Conservation (phyloP, 306 rosid species). For the Cucurbita moschata region DNA sequence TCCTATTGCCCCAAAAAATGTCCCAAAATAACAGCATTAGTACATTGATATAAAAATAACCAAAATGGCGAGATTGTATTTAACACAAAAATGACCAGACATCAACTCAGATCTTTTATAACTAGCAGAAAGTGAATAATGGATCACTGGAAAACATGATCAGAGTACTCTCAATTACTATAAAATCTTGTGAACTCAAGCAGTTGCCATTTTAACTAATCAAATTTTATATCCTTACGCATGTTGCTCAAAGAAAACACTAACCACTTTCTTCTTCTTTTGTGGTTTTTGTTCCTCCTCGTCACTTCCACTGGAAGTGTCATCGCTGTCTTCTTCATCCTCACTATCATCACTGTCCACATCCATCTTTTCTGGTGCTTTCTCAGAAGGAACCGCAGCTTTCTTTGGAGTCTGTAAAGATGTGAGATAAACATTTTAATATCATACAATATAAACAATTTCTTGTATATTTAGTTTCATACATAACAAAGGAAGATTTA, state of each 20-base stretch:
- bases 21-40: neutral
- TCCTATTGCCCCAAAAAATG: slow-evolving; percentile 17
- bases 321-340: slow-evolving; percentile 19
- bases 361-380: slow-evolving; percentile 28
- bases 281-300: slow-evolving; percentile 20
- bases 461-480: neutral
- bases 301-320: slow-evolving; percentile 34
- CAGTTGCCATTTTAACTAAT: neutral
- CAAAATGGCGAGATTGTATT: neutral
- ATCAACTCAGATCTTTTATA: neutral
- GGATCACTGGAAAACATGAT: neutral
- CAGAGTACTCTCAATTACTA: neutral
- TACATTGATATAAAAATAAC: neutral
- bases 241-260: neutral
- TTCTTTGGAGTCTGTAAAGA: neutral
- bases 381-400: neutral
- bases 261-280: slow-evolving; percentile 20
- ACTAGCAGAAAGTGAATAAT: neutral
- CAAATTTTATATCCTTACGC: neutral
- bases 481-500: neutral
- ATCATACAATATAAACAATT: too few species aligned
- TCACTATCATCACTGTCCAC: slow-evolving; percentile 10
- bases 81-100: too few species aligned
- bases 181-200: neutral
- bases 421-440: neutral